Evolutionary conservation across 306 rosid species (phyloP).

Genomic region (Castanea sativa): DNA sequence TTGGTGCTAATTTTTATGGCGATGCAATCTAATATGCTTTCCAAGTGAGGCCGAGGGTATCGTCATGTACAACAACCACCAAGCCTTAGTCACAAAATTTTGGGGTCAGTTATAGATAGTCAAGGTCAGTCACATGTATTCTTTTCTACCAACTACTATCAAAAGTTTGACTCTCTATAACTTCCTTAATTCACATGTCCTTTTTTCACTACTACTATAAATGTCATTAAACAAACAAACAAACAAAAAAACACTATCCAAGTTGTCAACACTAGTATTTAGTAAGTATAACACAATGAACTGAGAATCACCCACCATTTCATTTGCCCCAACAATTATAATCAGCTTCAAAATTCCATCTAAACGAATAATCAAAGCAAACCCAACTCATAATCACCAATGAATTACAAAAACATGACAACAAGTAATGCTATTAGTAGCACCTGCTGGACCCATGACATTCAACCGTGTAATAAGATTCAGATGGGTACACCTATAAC

Average conservation of each 20-base stretch:
- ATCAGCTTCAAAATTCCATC: background rate
- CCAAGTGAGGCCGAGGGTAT: background rate
- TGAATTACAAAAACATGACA: background rate
- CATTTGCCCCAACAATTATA: background rate
- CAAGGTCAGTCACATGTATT: too few species aligned
- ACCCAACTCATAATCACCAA: background rate
- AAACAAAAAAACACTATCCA: too few species aligned
- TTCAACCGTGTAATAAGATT: background rate
- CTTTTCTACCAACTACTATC: too few species aligned
- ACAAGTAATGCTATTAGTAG: too few species aligned
- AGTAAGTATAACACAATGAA: background rate
- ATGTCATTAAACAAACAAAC: too few species aligned
- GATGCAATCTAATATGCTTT: background rate
- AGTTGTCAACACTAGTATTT: background rate
- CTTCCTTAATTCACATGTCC: too few species aligned
- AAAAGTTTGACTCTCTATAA: too few species aligned
- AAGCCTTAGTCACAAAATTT: too few species aligned
- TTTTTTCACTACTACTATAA: too few species aligned
- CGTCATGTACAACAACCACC: too few species aligned
- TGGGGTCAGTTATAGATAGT: too few species aligned
- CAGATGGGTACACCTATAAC: background rate
- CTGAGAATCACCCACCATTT: background rate
- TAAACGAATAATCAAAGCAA: background rate
- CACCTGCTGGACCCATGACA: background rate
- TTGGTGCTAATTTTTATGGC: background rate